A percentile compares a stretch with the other conserved stretches of the same genome.
These are phyloP conservation scores for Larix kaempferi DNA, from an alignment of 75 land plant genomes.

Conservation along the genomic window DNA sequence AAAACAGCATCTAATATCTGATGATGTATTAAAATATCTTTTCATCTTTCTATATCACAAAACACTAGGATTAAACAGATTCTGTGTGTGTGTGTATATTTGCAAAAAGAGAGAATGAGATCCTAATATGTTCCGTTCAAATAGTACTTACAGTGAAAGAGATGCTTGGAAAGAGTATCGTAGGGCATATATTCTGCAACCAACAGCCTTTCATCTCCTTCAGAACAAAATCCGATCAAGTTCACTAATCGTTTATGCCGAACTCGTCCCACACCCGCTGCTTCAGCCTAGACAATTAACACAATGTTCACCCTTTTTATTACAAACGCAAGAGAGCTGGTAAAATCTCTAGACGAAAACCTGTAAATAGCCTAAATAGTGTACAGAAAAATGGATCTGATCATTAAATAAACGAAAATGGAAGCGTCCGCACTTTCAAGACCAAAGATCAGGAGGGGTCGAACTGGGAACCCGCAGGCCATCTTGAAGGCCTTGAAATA, in stretches of 20 bases:
- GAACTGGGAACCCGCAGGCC: background rate
- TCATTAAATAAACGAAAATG: no score
- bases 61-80: no score
- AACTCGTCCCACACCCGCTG: slow-evolving; percentile 85
- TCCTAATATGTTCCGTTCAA: no score
- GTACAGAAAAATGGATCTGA: background rate
- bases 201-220: slow-evolving; percentile 93
- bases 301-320: background rate
- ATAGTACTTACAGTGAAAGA: slow-evolving; percentile 79
- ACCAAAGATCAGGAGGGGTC: background rate
- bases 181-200: slow-evolving; percentile 98
- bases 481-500: no score
- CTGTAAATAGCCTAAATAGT: background rate
- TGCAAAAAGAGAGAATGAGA: no score
- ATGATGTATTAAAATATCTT: no score
- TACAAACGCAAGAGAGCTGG: background rate
- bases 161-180: slow-evolving; percentile 95
- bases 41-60: no score
- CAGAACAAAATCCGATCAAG: slow-evolving; percentile 90
- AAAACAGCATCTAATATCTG: no score
- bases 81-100: no score
- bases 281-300: slow-evolving; percentile 59
- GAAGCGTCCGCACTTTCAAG: no score
- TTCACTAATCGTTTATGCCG: slow-evolving; percentile 88
- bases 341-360: background rate